A percentile compares a stretch with the other conserved stretches of the same genome.
phyloP scores from a whole-genome alignment of 108 stramenopile species.

The Parietichytrium sp. region DNA sequence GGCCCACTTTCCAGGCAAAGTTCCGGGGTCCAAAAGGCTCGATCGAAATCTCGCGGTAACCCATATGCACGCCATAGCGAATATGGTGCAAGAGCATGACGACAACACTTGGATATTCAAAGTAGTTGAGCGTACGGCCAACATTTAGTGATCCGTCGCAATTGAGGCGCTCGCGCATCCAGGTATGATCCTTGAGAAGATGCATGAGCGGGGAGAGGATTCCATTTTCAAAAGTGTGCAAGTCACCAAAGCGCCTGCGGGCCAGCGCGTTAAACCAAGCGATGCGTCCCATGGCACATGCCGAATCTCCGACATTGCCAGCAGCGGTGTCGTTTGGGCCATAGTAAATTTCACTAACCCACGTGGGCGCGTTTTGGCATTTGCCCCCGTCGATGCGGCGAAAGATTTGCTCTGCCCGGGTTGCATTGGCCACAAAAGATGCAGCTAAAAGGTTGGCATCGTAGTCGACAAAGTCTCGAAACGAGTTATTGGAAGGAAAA shows the following conservation, averaged over 20 bases:
- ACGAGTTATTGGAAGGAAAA: not conserved
- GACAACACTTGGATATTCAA: conserved; percentile 50
- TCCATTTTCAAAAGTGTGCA: conserved; percentile 8
- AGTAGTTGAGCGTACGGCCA: conserved; percentile 44
- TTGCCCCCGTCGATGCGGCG: conserved; percentile 42
- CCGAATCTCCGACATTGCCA: conserved; percentile 45
- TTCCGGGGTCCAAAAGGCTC: conserved; percentile 18
- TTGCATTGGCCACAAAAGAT: not conserved
- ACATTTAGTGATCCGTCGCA: conserved; percentile 35
- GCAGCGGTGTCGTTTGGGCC: conserved; percentile 45
- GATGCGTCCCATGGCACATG: conserved; percentile 49
- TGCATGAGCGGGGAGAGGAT: conserved; percentile 44
- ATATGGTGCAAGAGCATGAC: conserved; percentile 47
- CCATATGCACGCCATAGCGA: conserved; percentile 36
- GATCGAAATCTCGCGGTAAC: not conserved
- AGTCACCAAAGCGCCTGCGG: conserved; percentile 28
- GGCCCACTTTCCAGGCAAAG: not conserved
- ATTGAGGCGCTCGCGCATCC: conserved; percentile 42
- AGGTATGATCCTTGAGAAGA: conserved; percentile 38
- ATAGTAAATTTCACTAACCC: conserved; percentile 48
- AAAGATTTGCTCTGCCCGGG: not conserved
- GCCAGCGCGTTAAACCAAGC: conserved; percentile 48
- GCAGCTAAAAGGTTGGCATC: conserved; percentile 49
- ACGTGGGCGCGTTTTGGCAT: conserved; percentile 42
- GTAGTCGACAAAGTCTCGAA: conserved; percentile 52